Percentiles rank a stretch among this genome's conserved stretches.
Evolutionary conservation across 1,284 basidiomycete genomes (phyloP).

Genomic region (Ustilago trichophora): DNA sequence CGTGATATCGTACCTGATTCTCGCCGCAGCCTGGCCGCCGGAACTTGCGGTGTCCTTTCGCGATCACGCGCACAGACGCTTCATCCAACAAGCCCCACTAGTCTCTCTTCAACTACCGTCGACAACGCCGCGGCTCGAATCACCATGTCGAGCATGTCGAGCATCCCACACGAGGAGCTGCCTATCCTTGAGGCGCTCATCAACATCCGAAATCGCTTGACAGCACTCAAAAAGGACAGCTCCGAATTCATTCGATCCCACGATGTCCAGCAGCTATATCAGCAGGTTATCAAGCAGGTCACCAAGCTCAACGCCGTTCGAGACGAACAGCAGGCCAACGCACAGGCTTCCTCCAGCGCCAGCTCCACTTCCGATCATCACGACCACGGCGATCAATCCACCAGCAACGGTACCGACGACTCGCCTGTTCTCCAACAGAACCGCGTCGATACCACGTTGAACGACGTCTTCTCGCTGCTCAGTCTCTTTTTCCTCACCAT

Average conservation of each 20-base stretch:
- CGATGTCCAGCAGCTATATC: constrained; percentile 93
- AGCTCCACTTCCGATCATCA: constrained; percentile 44
- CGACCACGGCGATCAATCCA: constrained; percentile 19
- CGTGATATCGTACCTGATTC: too few species aligned
- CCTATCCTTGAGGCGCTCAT: constrained; percentile 94
- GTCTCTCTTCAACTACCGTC: background rate
- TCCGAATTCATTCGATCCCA: constrained; percentile 87
- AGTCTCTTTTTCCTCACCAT: constrained; percentile 66
- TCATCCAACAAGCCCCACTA: too few species aligned
- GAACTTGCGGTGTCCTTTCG: too few species aligned
- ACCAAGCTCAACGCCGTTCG: constrained; percentile 90
- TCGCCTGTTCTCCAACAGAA: constrained; percentile 53
- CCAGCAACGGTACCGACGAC: constrained; percentile 29
- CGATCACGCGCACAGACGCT: too few species aligned
- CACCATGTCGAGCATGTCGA: constrained; percentile 57
- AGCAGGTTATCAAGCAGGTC: constrained; percentile 93
- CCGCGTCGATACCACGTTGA: constrained; percentile 65
- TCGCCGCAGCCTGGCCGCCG: too few species aligned
- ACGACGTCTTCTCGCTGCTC: constrained; percentile 65
- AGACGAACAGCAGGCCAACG: constrained; percentile 69
- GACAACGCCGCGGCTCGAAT: background rate
- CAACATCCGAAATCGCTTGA: constrained; percentile 85
- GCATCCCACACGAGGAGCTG: constrained; percentile 73
- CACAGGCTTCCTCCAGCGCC: constrained; percentile 27
- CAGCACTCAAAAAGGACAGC: constrained; percentile 86